phyloP scores from a whole-genome alignment of 73 alveolate genomes.

The Paramecium sexaurelia region DNA sequence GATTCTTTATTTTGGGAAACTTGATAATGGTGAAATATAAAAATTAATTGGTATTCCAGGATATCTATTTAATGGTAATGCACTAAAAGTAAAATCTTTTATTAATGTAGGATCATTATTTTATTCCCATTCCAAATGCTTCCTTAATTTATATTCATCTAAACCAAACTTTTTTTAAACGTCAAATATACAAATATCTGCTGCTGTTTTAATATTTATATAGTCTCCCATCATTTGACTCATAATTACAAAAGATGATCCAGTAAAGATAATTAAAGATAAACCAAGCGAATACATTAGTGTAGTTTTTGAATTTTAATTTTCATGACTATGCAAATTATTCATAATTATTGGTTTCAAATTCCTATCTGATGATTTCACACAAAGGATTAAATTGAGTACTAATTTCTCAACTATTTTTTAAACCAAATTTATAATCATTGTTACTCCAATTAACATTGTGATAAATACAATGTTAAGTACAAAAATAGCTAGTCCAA shows the following conservation, averaged over 20 bases:
- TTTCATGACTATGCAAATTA: slow-evolving; percentile 91
- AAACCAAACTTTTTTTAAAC: slow-evolving; percentile 67
- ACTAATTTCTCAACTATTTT: slow-evolving; percentile 75
- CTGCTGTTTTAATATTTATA: slow-evolving; percentile 69
- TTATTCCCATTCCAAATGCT: slow-evolving; percentile 37
- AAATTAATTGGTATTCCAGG: slow-evolving; percentile 4
- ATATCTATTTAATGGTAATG: slow-evolving; percentile 23
- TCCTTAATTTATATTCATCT: slow-evolving; percentile 77
- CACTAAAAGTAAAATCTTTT: slow-evolving; percentile 61
- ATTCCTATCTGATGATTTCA: slow-evolving; percentile 78
- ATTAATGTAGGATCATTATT: slow-evolving; percentile 47
- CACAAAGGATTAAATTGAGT: slow-evolving; percentile 67
- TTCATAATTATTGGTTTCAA: slow-evolving; percentile 81
- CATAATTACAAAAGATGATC: slow-evolving; percentile 83
- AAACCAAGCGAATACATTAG: slow-evolving; percentile 93
- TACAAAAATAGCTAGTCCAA: slow-evolving; percentile 84
- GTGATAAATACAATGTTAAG: slow-evolving; percentile 83
- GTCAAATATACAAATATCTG: slow-evolving; percentile 76
- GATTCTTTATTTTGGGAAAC: slow-evolving; percentile 42
- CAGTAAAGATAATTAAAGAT: slow-evolving; percentile 92
- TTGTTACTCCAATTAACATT: slow-evolving; percentile 93
- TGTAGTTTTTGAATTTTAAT: slow-evolving; percentile 91
- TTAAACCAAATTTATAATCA: slow-evolving; percentile 76
- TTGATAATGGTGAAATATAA: slow-evolving; percentile 39
- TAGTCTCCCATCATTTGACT: slow-evolving; percentile 72